Evolutionary conservation across 208 protist genomes (phyloP).

Genomic region (Leishmania tropica): DNA sequence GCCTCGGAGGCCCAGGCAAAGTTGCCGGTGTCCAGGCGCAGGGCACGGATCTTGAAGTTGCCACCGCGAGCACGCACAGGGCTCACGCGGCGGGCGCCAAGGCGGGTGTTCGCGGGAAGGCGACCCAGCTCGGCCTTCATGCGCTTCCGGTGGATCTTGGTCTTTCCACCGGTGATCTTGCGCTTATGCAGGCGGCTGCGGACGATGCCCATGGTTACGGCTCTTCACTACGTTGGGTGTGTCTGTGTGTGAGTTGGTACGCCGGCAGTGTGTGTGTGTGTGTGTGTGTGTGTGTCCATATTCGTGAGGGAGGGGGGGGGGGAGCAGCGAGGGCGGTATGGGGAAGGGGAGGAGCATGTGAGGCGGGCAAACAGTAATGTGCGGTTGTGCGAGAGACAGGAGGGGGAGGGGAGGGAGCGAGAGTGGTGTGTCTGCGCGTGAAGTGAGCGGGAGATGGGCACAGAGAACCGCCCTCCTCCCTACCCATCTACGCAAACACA

Average conservation of each 20-base stretch:
- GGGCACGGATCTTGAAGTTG: conserved; percentile 98
- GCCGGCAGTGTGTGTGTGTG: background rate
- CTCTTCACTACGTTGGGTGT: conserved; percentile 5
- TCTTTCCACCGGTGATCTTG: conserved; percentile 97
- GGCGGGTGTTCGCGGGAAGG: conserved; percentile 97
- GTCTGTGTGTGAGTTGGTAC: conserved; percentile 1
- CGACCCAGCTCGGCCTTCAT: conserved; percentile 98
- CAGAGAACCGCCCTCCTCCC: background rate
- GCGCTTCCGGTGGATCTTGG: conserved; percentile 92
- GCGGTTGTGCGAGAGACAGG: background rate
- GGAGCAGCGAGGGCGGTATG: background rate
- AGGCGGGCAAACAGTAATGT: background rate
- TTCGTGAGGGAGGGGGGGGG: background rate
- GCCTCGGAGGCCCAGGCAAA: conserved; percentile 97
- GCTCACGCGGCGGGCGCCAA: conserved; percentile 93
- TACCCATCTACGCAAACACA: background rate
- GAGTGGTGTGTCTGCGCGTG: background rate
- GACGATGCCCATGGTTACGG: conserved; percentile 96
- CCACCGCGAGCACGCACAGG: conserved; percentile 97
- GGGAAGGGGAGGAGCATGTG: background rate
- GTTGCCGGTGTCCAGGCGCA: conserved; percentile 99
- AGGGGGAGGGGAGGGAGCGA: background rate
- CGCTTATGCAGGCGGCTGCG: conserved; percentile 98
- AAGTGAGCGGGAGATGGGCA: background rate
- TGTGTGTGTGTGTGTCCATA: background rate